These are phyloP conservation scores for Colletotrichum sp. DNA, from an alignment of 2,329 filamentous ascomycete species.

Conservation along the genomic window DNA sequence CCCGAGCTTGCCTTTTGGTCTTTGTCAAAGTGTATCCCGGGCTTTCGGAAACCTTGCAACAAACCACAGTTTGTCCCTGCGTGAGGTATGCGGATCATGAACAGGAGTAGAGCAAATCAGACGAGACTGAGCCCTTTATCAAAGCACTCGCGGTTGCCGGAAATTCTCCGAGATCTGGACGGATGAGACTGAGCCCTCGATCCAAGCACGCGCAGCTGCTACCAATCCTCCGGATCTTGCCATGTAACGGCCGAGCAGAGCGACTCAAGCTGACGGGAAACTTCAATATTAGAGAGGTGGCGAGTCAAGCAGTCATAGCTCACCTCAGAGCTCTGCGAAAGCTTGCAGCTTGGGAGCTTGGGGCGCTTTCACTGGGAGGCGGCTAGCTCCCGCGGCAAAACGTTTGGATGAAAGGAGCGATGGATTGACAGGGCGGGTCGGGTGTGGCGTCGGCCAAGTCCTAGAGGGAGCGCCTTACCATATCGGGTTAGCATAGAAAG, in stretches of 20 bases:
- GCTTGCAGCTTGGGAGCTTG: not conserved
- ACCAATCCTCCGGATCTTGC: not conserved
- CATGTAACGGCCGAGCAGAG: not conserved
- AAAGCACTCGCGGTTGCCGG: not conserved
- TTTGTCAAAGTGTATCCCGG: not conserved
- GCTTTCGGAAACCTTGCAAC: not conserved
- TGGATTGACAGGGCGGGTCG: slow-evolving; percentile 9
- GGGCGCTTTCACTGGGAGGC: not conserved
- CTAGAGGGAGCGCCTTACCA: not conserved
- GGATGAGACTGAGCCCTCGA: not conserved
- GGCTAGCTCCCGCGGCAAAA: slow-evolving; percentile 7
- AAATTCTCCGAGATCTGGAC: not conserved
- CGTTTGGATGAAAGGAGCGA: not conserved
- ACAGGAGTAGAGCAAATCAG: not conserved
- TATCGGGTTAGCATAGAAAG: slow-evolving; percentile 4
- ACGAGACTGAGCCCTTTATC: not conserved
- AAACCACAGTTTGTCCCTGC: not conserved
- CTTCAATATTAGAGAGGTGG: not conserved
- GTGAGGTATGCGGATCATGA: not conserved
- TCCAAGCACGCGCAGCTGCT: not conserved
- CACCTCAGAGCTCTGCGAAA: not conserved
- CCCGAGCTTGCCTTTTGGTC: not conserved
- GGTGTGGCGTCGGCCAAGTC: slow-evolving; percentile 14
- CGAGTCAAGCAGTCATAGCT: not conserved
- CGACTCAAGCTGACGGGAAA: not conserved